Percentiles rank a stretch among this genome's conserved stretches.
Conservation (phyloP, 2,329 filamentous ascomycete genomes). For the Zymoseptoria pseudotritici region DNA sequence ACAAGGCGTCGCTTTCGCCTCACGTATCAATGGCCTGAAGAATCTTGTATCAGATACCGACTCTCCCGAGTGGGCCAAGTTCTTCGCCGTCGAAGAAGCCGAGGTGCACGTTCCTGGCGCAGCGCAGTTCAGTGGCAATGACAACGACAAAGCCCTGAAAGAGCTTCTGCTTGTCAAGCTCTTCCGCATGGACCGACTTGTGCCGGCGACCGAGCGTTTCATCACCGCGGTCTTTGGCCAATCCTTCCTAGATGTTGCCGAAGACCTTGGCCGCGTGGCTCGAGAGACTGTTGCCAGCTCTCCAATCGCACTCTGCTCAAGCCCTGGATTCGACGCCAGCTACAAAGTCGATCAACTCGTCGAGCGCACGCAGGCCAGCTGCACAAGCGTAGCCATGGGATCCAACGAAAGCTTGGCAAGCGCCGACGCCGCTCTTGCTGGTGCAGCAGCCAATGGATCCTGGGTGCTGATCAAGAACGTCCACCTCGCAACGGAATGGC, state of each 20-base stretch:
- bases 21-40: conserved; percentile 65
- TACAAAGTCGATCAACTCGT: conserved; percentile 98
- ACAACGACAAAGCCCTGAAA: conserved; percentile 68
- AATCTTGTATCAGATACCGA: conserved; percentile 58
- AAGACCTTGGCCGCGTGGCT: conserved; percentile 79
- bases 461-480: conserved; percentile 99
- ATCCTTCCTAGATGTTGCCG: conserved; percentile 72
- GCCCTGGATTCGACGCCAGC: conserved; percentile 92
- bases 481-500: conserved; percentile 88
- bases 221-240: conserved; percentile 77
- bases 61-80: conserved; percentile 65
- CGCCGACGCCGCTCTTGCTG: conserved; percentile 90
- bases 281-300: conserved; percentile 74
- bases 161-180: conserved; percentile 89
- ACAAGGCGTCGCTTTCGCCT: conserved; percentile 60
- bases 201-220: conserved; percentile 88
- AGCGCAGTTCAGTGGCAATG: conserved; percentile 51
- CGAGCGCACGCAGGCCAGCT: conserved; percentile 70
- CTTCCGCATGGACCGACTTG: conserved; percentile 90
- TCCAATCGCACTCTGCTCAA: conserved; percentile 87
- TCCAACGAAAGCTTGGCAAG: conserved; percentile 89
- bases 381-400: conserved; percentile 98
- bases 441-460: conserved; percentile 80
- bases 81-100: conserved; percentile 77
- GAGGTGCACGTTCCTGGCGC: conserved; percentile 74